Conservation (phyloP, 805 yeast species). For the Candida endomychidarum region DNA sequence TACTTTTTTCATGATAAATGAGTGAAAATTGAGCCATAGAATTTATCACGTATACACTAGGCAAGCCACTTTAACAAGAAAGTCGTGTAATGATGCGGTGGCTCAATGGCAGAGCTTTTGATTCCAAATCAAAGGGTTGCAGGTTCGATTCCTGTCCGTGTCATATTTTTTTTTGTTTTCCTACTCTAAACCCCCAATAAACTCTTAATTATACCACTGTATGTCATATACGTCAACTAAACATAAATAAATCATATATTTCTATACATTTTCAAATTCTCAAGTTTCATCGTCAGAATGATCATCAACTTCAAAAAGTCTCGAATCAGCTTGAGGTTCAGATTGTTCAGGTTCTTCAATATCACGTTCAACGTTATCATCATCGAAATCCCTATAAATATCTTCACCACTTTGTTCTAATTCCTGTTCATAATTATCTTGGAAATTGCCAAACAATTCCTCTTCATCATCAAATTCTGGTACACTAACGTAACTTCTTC, state of each 20-base stretch:
- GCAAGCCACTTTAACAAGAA: not conserved
- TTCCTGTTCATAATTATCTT: conserved; percentile 42
- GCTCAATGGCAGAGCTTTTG: conserved; percentile 45
- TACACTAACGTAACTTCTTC: conserved; percentile 41
- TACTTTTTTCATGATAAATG: too few relatives aligned
- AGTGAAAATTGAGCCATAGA: too few relatives aligned
- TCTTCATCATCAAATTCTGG: conserved; percentile 41
- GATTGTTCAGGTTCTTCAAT: conserved; percentile 5
- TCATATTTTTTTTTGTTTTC: conserved; percentile 11
- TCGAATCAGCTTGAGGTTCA: conserved; percentile 12
- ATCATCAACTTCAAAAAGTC: conserved; percentile 18
- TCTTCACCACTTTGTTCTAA: conserved; percentile 28
- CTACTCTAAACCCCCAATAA: too few relatives aligned
- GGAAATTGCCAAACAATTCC: conserved; percentile 41
- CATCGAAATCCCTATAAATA: conserved; percentile 18
- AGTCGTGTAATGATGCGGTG: conserved; percentile 27
- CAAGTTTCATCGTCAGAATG: conserved; percentile 11
- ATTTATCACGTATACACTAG: not conserved
- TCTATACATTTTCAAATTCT: not conserved
- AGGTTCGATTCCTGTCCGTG: conserved; percentile 87
- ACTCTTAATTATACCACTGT: too few relatives aligned
- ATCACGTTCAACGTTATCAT: conserved; percentile 20
- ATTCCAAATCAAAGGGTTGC: conserved; percentile 73
- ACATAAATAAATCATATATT: conserved; percentile 4
- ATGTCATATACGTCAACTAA: too few relatives aligned